Percentiles rank a stretch among this genome's conserved stretches.
phyloP scores from a whole-genome alignment of 73 alveolate species.

The Paramecium biaurelia region DNA sequence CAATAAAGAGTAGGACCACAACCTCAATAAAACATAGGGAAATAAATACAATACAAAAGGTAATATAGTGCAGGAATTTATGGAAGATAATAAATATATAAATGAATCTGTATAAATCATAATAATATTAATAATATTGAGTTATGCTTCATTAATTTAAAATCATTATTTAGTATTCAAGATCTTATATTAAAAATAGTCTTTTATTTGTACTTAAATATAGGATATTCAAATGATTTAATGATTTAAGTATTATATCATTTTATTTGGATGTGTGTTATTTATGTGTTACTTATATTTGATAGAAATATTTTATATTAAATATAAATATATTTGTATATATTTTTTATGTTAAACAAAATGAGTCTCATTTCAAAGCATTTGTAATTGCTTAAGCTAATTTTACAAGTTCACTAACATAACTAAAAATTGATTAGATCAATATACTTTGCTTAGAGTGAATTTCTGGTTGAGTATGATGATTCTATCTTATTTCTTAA shows the following conservation, averaged over 20 bases:
- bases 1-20: not conserved
- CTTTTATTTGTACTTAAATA: too few species aligned
- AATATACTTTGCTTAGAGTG: not conserved
- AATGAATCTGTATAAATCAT: not conserved
- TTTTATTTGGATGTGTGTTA: too few species aligned
- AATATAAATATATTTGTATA: not conserved
- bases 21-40: not conserved
- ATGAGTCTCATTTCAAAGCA: not conserved
- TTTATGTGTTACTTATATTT: too few species aligned
- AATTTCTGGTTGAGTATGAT: not conserved
- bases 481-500: not conserved
- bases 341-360: not conserved
- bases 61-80: not conserved
- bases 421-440: not conserved
- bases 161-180: too few species aligned
- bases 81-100: not conserved
- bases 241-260: too few species aligned
- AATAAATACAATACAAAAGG: not conserved
- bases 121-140: too few species aligned
- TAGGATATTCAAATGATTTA: too few species aligned
- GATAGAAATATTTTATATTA: too few species aligned
- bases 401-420: not conserved
- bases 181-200: too few species aligned
- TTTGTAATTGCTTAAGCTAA: slow-evolving; percentile 9
- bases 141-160: not conserved